Evolutionary conservation across 1,139 yeast species (phyloP), one percentile per base, ranked within the genome.

Genomic region (Arxiozyma slooffiae): DNA sequence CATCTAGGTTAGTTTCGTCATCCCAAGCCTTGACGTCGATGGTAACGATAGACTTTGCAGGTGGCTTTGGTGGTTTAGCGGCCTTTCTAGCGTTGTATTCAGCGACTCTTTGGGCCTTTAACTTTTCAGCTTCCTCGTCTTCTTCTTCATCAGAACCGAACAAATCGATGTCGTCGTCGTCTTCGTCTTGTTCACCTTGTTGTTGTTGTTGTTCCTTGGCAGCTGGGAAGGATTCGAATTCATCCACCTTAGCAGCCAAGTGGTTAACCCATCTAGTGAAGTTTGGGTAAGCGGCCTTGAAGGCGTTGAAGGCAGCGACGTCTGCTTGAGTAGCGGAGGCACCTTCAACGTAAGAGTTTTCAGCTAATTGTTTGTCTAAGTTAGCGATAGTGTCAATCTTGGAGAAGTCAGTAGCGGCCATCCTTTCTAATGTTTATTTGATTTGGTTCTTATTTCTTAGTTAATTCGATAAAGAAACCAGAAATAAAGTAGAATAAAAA

Each of bases 21-120:
- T 92, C 98, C 98, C 98, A 92, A 76, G 97, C 97, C 85, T 92
- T 92, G 66, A 92, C 95, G 67, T 92, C 98, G 68, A 92, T 71
- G 67, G 98, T 92, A 68, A 92, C 96, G 64, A 89, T 78, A 58
- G 97, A 87, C 81, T 92, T 92, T 70, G 98, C 97, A 74, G 96
- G 96, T 68, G 97, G 88, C 81, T 88, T 88, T 68, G 97, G 88
- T 72, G 95, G 95, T 78, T 86, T 86, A 63, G 94, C 83, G 62
- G 96, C 96, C 85, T 92, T 92, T 84, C 86, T 89, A 67, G 95
- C 96, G 69, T 89, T 86, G 81, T 92, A 92, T 73, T 84, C 96
- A 71, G 96, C 97, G 68, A 92, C 77, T 84, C 98, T 89, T 80
- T 90, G 80, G 75, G 87, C 94, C 82, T 90, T 92, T 72, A 92